These are phyloP conservation scores for Viola pubescens DNA, from an alignment of 441 rosid genomes.

Conservation along the genomic window DNA sequence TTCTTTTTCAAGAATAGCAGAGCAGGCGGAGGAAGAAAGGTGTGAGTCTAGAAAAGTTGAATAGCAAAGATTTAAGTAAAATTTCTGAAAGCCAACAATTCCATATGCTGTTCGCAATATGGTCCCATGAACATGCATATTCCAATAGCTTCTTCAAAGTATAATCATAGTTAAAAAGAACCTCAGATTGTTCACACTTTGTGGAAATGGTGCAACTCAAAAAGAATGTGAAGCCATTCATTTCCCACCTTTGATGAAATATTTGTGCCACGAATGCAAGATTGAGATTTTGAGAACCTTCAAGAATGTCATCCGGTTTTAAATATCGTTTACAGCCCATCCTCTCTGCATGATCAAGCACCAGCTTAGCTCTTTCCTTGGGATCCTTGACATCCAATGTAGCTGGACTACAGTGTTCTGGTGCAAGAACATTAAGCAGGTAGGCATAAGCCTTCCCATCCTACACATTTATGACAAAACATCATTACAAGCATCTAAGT, in stretches of 20 bases:
- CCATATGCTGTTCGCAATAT: no score
- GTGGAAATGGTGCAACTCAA: neutral
- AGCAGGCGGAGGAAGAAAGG: no score
- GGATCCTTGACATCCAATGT: slow-evolving; percentile 64
- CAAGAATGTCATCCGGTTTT: slow-evolving; percentile 82
- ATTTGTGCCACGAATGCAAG: slow-evolving; percentile 93
- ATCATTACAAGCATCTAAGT: slow-evolving; percentile 13
- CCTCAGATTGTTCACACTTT: neutral
- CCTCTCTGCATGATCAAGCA: slow-evolving; percentile 87
- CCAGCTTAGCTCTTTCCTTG: slow-evolving; percentile 65
- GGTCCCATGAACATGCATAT: neutral
- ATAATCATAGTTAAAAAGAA: neutral
- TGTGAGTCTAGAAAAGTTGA: no score
- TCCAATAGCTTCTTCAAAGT: neutral
- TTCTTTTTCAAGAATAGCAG: no score
- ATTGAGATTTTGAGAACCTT: slow-evolving; percentile 90
- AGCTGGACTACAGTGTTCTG: slow-evolving; percentile 56
- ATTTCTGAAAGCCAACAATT: no score
- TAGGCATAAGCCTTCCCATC: slow-evolving; percentile 97
- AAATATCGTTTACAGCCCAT: slow-evolving; percentile 84
- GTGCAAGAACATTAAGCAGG: slow-evolving; percentile 91
- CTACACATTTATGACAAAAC: slow-evolving; percentile 33
- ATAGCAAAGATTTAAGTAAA: no score
- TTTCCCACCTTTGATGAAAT: slow-evolving; percentile 69
- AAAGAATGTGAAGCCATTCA: neutral